A percentile compares a stretch with the other conserved stretches of the same genome.
phyloP scores from a whole-genome alignment of 805 yeast genomes.

The Lachancea cidri region DNA sequence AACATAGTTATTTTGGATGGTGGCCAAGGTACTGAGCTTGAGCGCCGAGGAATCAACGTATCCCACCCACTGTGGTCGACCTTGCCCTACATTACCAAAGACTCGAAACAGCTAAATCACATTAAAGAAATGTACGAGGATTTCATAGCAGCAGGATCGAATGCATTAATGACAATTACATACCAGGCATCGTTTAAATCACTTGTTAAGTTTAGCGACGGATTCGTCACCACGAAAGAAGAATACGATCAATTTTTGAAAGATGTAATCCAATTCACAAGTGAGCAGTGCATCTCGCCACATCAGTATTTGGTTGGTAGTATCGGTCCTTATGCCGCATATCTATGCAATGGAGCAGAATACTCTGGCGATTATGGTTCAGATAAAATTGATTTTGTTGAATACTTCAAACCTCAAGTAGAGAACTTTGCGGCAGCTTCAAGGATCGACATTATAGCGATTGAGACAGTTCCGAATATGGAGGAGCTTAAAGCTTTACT shows the following conservation, averaged over 20 bases:
- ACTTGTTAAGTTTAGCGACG: constrained; percentile 29
- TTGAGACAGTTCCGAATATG: constrained; percentile 65
- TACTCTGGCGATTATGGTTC: constrained; percentile 57
- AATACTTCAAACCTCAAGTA: constrained; percentile 29
- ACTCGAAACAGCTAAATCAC: constrained; percentile 31
- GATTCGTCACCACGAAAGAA: constrained; percentile 1
- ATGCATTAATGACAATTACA: constrained; percentile 46
- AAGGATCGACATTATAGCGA: constrained; percentile 48
- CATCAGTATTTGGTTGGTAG: constrained; percentile 38
- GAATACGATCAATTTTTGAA: constrained; percentile 9
- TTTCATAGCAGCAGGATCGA: constrained; percentile 48
- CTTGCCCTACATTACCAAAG: constrained; percentile 36
- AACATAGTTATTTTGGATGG: constrained; percentile 42
- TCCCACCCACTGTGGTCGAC: constrained; percentile 59
- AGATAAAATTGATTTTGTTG: constrained; percentile 20
- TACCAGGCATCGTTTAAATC: constrained; percentile 46
- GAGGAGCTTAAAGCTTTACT: constrained; percentile 47
- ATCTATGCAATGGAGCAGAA: constrained; percentile 46
- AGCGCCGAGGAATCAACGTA: constrained; percentile 41
- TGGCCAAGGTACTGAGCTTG: constrained; percentile 60
- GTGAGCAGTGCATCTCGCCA: constrained; percentile 1
- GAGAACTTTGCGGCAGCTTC: constrained; percentile 40
- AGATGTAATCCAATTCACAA: constrained; percentile 9
- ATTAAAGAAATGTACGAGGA: constrained; percentile 42
- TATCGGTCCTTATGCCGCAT: constrained; percentile 71